phyloP scores from a whole-genome alignment of 1,284 basidiomycete species.

The Cryptococcus jaspeensis region DNA sequence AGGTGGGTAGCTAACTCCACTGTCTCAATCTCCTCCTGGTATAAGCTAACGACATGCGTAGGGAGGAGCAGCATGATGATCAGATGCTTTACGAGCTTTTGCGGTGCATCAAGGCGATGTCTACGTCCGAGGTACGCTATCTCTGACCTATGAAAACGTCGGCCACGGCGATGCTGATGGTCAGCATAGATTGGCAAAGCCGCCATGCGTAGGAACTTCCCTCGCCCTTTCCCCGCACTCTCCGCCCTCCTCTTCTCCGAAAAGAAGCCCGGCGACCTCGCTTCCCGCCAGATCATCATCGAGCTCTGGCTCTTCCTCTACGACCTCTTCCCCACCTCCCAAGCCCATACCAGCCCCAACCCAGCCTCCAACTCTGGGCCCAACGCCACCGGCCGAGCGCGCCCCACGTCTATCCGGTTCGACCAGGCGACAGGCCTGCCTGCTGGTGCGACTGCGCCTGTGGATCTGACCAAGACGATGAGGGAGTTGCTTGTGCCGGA shows the following conservation, averaged over 20 bases:
- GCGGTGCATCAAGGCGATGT: constrained; percentile 88
- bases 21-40: no score
- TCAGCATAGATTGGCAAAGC: constrained; percentile 46
- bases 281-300: constrained; percentile 82
- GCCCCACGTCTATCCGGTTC: constrained; percentile 32
- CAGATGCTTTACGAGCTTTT: constrained; percentile 88
- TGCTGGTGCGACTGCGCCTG: neutral
- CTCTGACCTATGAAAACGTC: neutral
- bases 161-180: neutral
- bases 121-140: constrained; percentile 70
- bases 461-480: constrained; percentile 35
- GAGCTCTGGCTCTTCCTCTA: constrained; percentile 80
- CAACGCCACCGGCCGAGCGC: constrained; percentile 1
- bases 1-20: constrained; percentile 61
- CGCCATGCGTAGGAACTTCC: constrained; percentile 77
- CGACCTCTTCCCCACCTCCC: constrained; percentile 62
- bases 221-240: constrained; percentile 81
- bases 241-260: constrained; percentile 86
- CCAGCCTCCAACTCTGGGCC: neutral
- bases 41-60: constrained; percentile 40
- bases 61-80: constrained; percentile 97
- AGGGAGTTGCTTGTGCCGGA: constrained; percentile 45
- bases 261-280: constrained; percentile 93
- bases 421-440: constrained; percentile 11
- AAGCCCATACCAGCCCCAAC: neutral